Evolutionary conservation across 2,329 filamentous ascomycete genomes (phyloP).

Genomic region (Dactylellina cionopaga): DNA sequence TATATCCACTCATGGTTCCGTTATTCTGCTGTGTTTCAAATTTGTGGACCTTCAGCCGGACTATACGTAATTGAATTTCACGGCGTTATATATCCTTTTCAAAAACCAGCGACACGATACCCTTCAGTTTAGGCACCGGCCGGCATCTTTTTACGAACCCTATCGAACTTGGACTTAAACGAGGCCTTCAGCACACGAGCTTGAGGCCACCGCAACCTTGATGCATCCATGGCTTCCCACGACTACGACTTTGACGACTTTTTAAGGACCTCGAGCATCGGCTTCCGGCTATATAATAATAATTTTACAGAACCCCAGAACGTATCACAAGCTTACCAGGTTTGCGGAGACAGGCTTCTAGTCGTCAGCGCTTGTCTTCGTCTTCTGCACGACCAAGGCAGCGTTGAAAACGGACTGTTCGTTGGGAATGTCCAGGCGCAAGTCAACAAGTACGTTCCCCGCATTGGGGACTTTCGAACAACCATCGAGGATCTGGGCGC

Average conservation of each 20-base stretch:
- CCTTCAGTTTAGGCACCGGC: not conserved
- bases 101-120: not conserved
- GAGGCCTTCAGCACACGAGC: constrained; percentile 47
- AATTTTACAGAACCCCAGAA: constrained; percentile 37
- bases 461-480: constrained; percentile 50
- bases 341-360: constrained; percentile 48
- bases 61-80: constrained; percentile 49
- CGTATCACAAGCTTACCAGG: constrained; percentile 39
- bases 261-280: constrained; percentile 40
- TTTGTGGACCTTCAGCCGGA: constrained; percentile 43
- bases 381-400: constrained; percentile 48
- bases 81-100: constrained; percentile 6
- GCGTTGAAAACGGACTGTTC: constrained; percentile 39
- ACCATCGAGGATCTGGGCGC: constrained; percentile 45
- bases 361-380: constrained; percentile 49
- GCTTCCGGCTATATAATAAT: constrained; percentile 50
- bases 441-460: constrained; percentile 44
- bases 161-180: constrained; percentile 17
- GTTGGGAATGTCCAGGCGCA: constrained; percentile 44
- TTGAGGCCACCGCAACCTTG: constrained; percentile 42
- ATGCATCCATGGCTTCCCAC: constrained; percentile 49
- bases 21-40: constrained; percentile 40
- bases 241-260: constrained; percentile 52
- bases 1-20: constrained; percentile 42
- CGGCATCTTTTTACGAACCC: constrained; percentile 1